Evolutionary conservation across 768 basidiomycete genomes (phyloP).

Genomic region (Amanita phalloides): DNA sequence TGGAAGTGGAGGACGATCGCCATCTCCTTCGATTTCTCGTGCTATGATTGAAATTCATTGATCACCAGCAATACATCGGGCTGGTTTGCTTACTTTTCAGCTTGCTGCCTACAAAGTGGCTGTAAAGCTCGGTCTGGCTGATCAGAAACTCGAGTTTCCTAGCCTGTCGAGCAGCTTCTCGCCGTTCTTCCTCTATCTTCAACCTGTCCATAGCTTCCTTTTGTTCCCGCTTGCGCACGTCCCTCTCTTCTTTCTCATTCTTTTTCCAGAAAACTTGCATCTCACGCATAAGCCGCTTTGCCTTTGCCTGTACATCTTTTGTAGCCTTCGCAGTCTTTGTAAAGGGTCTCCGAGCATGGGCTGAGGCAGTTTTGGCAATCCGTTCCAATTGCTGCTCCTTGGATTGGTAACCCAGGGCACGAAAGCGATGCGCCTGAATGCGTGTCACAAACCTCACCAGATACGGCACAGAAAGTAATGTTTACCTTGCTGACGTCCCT

Average conservation of each 20-base stretch:
- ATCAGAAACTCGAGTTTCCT: conserved; percentile 97
- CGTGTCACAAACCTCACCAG: background rate
- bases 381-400: conserved; percentile 65
- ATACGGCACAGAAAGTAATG: background rate
- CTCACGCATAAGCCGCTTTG: conserved; percentile 85
- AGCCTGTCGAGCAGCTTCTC: conserved; percentile 89
- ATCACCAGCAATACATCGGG: conserved; percentile 1
- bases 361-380: conserved; percentile 60
- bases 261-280: conserved; percentile 98
- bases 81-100: conserved; percentile 56
- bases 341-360: conserved; percentile 71
- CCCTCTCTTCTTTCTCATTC: conserved; percentile 94
- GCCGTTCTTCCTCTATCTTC: conserved; percentile 83
- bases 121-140: conserved; percentile 97
- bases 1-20: conserved; percentile 31
- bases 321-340: conserved; percentile 63
- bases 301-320: conserved; percentile 79
- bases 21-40: conserved; percentile 62
- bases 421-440: conserved; percentile 70
- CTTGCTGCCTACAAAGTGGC: conserved; percentile 98
- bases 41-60: conserved; percentile 32
- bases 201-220: conserved; percentile 87
- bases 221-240: conserved; percentile 86
- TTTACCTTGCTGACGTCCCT: conserved; percentile 76
- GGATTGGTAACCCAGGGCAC: conserved; percentile 52